A percentile compares a stretch with the other conserved stretches of the same genome.
Conservation (phyloP, 177 flowering plant species). For the Vitis hybrid region DNA sequence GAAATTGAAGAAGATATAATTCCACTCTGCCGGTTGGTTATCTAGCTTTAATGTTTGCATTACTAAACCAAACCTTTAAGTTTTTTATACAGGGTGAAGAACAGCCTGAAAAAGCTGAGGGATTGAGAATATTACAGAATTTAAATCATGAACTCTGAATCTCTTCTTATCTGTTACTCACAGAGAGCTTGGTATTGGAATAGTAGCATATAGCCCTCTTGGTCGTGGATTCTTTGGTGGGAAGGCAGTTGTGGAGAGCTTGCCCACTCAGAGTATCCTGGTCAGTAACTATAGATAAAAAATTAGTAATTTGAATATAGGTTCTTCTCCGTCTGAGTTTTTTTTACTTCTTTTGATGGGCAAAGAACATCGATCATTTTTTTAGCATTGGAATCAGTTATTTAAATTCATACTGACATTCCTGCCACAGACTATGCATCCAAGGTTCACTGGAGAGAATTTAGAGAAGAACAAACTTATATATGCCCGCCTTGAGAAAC, state of each 20-base stretch:
- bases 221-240: slow-evolving; percentile 76
- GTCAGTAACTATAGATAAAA: slow-evolving; percentile 23
- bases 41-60: not conserved
- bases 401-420: not conserved
- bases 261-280: slow-evolving; percentile 47
- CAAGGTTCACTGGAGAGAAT: slow-evolving; percentile 41
- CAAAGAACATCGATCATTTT: no score
- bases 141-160: not conserved
- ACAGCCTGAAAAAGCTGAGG: no score
- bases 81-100: not conserved
- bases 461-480: slow-evolving; percentile 44
- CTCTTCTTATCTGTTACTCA: not conserved
- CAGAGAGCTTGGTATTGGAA: slow-evolving; percentile 62
- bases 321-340: no score
- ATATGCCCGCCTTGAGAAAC: slow-evolving; percentile 18
- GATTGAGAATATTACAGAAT: not conserved
- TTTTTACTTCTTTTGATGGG: no score
- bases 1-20: slow-evolving; percentile 37
- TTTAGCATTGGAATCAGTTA: not conserved
- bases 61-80: not conserved
- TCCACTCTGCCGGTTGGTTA: slow-evolving; percentile 33
- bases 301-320: not conserved
- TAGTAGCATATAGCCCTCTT: slow-evolving; percentile 69
- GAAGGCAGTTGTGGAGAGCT: slow-evolving; percentile 44
- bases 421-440: slow-evolving; percentile 23